These are phyloP conservation scores for Metarhizium anisopliae DNA, from an alignment of 2,329 filamentous ascomycete species.

Conservation along the genomic window DNA sequence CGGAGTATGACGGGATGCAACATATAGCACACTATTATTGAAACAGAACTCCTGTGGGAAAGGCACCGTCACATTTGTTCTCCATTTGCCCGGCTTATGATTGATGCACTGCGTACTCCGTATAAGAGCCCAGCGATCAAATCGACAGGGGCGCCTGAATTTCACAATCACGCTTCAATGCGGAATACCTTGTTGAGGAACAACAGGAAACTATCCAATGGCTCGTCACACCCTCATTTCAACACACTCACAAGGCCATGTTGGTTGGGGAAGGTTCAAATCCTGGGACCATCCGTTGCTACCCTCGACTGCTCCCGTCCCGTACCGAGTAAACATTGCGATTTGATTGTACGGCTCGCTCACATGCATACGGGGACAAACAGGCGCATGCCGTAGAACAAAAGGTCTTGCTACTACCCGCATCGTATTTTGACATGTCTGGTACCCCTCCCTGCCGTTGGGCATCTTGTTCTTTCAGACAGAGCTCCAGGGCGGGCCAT, in stretches of 20 bases:
- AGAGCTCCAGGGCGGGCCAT: neutral
- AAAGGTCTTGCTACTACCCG: neutral
- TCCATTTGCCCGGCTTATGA: no score
- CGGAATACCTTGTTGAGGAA: neutral
- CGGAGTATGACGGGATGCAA: neutral
- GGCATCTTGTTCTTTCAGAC: neutral
- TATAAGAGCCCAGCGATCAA: neutral
- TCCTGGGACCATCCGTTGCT: no score
- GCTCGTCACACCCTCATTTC: neutral
- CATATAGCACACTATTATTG: neutral
- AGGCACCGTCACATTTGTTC: no score
- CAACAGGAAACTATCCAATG: neutral
- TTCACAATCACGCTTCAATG: neutral
- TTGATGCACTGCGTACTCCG: no score
- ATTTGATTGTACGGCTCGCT: no score
- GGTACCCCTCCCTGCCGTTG: neutral
- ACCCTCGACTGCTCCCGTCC: no score
- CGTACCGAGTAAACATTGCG: no score
- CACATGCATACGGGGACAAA: neutral
- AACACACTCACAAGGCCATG: neutral
- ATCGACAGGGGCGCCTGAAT: neutral
- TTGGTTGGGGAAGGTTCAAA: no score
- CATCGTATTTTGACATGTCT: neutral
- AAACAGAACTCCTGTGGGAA: neutral
- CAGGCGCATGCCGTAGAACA: neutral